These are phyloP conservation scores for Xylaria sp. DNA, from an alignment of 2,329 filamentous ascomycete genomes.

Conservation along the genomic window DNA sequence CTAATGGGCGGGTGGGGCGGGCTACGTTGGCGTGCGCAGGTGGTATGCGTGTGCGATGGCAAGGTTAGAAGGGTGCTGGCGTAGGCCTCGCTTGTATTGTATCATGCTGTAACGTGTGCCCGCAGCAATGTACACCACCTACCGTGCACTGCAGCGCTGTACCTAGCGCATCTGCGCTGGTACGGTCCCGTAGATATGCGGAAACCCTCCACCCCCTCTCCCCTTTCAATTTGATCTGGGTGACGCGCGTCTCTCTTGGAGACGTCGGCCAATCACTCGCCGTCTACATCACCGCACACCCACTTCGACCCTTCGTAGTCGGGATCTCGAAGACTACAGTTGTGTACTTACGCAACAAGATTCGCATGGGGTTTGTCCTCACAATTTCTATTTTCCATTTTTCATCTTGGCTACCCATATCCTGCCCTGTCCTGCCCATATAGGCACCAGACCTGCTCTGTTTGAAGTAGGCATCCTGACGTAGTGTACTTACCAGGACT, in stretches of 20 bases:
- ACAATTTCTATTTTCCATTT: background rate
- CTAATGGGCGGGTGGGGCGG: slow-evolving; percentile 1
- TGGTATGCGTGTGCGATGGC: slow-evolving; percentile 31
- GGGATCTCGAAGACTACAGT: slow-evolving; percentile 18
- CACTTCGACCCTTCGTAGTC: slow-evolving; percentile 17
- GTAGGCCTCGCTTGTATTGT: slow-evolving; percentile 24
- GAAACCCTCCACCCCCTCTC: slow-evolving; percentile 30
- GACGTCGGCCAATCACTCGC: slow-evolving; percentile 41
- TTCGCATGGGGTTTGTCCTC: slow-evolving; percentile 7
- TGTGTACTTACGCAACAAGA: slow-evolving; percentile 11
- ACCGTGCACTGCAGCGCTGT: background rate
- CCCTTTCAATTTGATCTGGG: slow-evolving; percentile 34
- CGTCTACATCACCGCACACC: background rate
- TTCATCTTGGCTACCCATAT: background rate
- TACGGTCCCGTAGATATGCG: background rate
- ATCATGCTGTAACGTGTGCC: slow-evolving; percentile 10
- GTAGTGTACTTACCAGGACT: background rate
- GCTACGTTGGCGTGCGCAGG: slow-evolving; percentile 29
- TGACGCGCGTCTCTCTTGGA: slow-evolving; percentile 47
- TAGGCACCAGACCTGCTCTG: background rate
- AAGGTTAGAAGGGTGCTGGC: slow-evolving; percentile 20
- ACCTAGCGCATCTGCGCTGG: background rate
- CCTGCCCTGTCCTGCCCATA: background rate
- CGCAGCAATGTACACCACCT: background rate
- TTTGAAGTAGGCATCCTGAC: background rate